Conservation (phyloP, 768 basidiomycete genomes). For the Tubosaeta sp. region DNA sequence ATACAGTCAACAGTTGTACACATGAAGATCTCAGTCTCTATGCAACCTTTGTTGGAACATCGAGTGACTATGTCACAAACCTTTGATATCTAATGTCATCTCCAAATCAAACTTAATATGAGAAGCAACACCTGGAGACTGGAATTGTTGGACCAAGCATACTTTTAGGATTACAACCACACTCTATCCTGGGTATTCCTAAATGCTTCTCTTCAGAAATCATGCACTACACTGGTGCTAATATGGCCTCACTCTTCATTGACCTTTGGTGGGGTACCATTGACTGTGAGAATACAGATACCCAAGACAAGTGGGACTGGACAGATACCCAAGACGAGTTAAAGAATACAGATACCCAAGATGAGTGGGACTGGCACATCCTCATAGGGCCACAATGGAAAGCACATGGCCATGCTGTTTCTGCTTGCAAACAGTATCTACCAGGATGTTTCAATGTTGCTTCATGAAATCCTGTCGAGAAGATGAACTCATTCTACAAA, state of each 20-base stretch:
- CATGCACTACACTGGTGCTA: constrained; percentile 38
- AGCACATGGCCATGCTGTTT: constrained; percentile 8
- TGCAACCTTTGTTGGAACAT: too few species aligned
- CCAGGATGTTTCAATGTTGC: neutral
- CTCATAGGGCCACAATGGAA: neutral
- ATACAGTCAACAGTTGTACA: too few species aligned
- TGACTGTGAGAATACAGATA: constrained; percentile 16
- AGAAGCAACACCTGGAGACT: constrained; percentile 23
- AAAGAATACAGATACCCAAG: too few species aligned
- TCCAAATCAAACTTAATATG: constrained; percentile 14
- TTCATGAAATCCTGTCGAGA: neutral
- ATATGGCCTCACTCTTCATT: constrained; percentile 14
- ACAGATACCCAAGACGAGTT: too few species aligned
- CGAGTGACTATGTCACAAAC: too few species aligned
- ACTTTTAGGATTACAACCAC: constrained; percentile 29
- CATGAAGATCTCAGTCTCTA: too few species aligned
- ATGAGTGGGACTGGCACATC: constrained; percentile 28
- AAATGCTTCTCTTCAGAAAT: constrained; percentile 34
- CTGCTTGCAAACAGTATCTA: constrained; percentile 23
- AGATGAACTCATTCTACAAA: neutral
- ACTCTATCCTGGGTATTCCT: constrained; percentile 27
- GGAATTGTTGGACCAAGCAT: constrained; percentile 35
- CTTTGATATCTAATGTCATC: too few species aligned
- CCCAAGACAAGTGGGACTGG: too few species aligned
- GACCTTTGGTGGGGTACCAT: neutral